phyloP scores from a whole-genome alignment of 2,329 filamentous ascomycete species.

The Pseudogymnoascus sp. region DNA sequence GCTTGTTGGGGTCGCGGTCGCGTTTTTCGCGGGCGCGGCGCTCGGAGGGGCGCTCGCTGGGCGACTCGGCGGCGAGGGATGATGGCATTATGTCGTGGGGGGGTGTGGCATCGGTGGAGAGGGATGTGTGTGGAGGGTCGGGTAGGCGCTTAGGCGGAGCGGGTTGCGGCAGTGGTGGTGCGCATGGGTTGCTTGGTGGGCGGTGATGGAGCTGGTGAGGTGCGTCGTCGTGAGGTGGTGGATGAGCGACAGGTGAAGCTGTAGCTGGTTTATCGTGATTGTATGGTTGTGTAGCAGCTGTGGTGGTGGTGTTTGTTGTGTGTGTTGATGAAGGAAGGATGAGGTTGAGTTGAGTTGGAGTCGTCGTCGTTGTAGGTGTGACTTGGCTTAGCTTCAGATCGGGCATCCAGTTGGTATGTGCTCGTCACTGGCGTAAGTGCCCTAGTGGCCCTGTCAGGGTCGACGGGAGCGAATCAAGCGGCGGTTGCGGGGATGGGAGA shows the following conservation, averaged over 20 bases:
- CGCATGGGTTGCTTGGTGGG: not conserved
- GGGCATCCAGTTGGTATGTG: not conserved
- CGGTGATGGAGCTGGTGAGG: not conserved
- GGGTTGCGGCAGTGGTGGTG: not conserved
- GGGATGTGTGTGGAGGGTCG: not conserved
- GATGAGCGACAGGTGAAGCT: not conserved
- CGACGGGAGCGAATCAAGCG: slow-evolving; percentile 4
- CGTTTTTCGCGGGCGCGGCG: slow-evolving; percentile 24
- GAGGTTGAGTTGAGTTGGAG: not conserved
- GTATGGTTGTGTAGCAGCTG: not conserved
- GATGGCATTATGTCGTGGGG: not conserved
- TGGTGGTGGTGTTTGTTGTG: not conserved
- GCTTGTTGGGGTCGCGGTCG: slow-evolving; percentile 27
- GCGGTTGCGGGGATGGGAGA: not conserved
- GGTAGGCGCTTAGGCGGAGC: not conserved
- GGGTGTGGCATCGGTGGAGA: not conserved
- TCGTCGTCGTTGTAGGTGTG: not conserved
- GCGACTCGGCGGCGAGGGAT: slow-evolving; percentile 15
- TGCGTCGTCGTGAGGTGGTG: not conserved
- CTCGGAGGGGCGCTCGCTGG: slow-evolving; percentile 24
- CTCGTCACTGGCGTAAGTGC: not conserved
- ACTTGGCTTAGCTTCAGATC: slow-evolving; percentile 1
- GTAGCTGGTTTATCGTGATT: not conserved
- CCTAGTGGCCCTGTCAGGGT: slow-evolving; percentile 1
- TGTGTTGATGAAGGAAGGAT: not conserved